These are phyloP conservation scores for Rusavskia elegans DNA, from an alignment of 495 filamentous ascomycete species.

Conservation along the genomic window DNA sequence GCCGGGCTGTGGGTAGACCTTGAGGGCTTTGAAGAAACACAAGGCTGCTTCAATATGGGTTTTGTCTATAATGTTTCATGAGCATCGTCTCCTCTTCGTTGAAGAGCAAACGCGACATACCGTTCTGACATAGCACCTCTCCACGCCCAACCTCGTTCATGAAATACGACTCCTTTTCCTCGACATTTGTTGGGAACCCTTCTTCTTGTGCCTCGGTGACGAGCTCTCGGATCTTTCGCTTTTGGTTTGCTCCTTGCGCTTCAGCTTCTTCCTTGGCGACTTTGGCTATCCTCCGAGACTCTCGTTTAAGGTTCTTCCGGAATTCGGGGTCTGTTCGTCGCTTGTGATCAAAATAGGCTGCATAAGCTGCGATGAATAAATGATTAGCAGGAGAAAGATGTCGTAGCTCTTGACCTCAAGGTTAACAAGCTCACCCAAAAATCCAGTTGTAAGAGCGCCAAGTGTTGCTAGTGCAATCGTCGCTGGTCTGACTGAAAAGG, in stretches of 20 bases:
- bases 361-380: slow-evolving; percentile 40
- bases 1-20: slow-evolving; percentile 87
- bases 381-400: not conserved
- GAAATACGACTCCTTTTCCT: slow-evolving; percentile 87
- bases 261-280: slow-evolving; percentile 64
- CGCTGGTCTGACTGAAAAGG: slow-evolving; percentile 35
- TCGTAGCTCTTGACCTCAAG: not conserved
- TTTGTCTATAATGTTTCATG: slow-evolving; percentile 33
- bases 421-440: slow-evolving; percentile 43
- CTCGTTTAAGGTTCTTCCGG: slow-evolving; percentile 67
- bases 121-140: slow-evolving; percentile 57
- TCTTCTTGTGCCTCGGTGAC: slow-evolving; percentile 71
- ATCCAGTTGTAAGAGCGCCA: slow-evolving; percentile 57
- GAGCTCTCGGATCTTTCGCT: slow-evolving; percentile 49
- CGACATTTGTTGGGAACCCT: slow-evolving; percentile 77
- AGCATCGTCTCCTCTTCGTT: slow-evolving; percentile 6
- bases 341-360: slow-evolving; percentile 89
- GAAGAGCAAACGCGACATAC: slow-evolving; percentile 24
- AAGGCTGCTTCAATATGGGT: slow-evolving; percentile 73
- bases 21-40: slow-evolving; percentile 93
- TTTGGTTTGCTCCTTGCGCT: slow-evolving; percentile 49
- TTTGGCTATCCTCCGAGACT: slow-evolving; percentile 59
- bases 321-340: slow-evolving; percentile 77
- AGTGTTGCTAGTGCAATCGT: slow-evolving; percentile 58
- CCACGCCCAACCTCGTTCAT: slow-evolving; percentile 84